Base-by-base conservation (phyloP, 2,329 filamentous ascomycete species). In the Xylariaceae sp. region DNA sequence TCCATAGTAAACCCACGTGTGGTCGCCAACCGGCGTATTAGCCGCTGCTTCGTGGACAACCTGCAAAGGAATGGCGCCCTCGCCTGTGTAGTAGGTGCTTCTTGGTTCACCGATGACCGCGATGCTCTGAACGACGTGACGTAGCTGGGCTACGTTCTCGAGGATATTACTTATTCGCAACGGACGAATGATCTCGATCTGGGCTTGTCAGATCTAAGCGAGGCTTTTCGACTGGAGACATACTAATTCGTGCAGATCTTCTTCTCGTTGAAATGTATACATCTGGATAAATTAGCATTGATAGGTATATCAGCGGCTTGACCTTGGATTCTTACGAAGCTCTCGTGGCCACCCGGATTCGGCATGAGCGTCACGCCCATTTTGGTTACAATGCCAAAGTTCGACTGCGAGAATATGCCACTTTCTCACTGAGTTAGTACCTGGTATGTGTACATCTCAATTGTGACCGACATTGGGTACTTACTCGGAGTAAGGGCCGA, bases 311-410 rank as follows among this genome's bases (percentile, higher is more conserved):
- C 30, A 52, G 42, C 19, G n/a, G 6, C 35, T 6, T 41, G 17
- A 38, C 41, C 33, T 11, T 9, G 38, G 12, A 35, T 11, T 22
- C 64, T 61, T 54, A 69, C 63, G 47, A 65, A 69, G 43, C 63
- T 64, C 44, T 77, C 72, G 51, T 75, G 73, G 1, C 73, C 75
- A 10, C 71, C 74, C 0, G 75, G 75, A 41, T 77, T 76, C 1
- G 73, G 72, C 77, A 80, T 80, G 32, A 81, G 66, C 64, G 62
- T 62, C 55, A 79, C 70, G 0, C 76, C 76, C 67, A 79, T 76
- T 62, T 78, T 78, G 3, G 74, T 75, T 2, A 77, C 75, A 19
- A 79, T 72, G 11, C 75, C 75, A 10, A 75, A 70, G 44, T 77
- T 77, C 1, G 70, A 74, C 54, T 78, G 75, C 0, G 72, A 69